A percentile compares a stretch with the other conserved stretches of the same genome.
phyloP scores from a whole-genome alignment of 441 rosid species.

The Populus trichocarpa region DNA sequence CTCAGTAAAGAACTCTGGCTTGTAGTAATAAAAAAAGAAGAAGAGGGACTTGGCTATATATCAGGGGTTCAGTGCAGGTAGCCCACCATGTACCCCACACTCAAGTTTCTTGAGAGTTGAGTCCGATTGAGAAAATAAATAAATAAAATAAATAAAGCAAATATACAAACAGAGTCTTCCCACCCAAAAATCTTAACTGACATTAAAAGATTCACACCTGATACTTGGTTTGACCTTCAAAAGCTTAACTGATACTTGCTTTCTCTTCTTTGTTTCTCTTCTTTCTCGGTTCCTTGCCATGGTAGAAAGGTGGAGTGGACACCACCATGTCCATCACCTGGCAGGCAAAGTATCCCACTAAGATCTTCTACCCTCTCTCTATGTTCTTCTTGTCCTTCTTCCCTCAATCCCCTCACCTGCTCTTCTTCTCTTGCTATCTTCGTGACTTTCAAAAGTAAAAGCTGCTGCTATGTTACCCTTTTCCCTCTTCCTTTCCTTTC shows the following conservation, averaged over 20 bases:
- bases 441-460: conserved; percentile 35
- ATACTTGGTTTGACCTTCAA: conserved; percentile 37
- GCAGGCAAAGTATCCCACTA: conserved; percentile 65
- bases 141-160: background rate
- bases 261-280: conserved; percentile 5
- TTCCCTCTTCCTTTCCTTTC: background rate
- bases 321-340: conserved; percentile 49
- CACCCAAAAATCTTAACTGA: background rate
- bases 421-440: conserved; percentile 7
- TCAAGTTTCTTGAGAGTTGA: conserved; percentile 18
- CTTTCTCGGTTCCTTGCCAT: conserved; percentile 25
- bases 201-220: conserved; percentile 28
- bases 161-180: conserved; percentile 13
- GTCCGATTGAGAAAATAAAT: background rate
- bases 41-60: conserved; percentile 3
- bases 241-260: conserved; percentile 15
- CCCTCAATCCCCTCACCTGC: conserved; percentile 11
- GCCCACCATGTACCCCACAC: conserved; percentile 1
- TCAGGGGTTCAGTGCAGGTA: conserved; percentile 16
- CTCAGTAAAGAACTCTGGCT: conserved; percentile 14
- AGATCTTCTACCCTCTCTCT: conserved; percentile 41
- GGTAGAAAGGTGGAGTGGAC: conserved; percentile 43
- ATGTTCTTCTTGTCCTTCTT: conserved; percentile 24
- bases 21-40: background rate
- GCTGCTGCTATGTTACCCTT: conserved; percentile 26